These are phyloP conservation scores for Blastobotrys malaysiensis DNA, from an alignment of 1,139 yeast species.

Conservation along the genomic window DNA sequence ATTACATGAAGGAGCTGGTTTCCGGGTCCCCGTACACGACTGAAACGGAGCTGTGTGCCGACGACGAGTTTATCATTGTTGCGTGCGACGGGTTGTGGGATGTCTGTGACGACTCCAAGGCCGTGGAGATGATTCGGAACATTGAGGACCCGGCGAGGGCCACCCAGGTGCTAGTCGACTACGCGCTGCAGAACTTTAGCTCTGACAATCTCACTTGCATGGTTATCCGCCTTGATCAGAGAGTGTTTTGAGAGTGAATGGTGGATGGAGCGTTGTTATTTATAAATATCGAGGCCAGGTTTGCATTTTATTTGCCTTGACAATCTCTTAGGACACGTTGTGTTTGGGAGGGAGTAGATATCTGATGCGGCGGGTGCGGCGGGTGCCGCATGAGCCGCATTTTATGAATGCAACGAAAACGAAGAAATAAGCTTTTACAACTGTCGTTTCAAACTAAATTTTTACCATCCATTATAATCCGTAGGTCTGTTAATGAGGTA, in stretches of 20 bases:
- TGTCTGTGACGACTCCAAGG: conserved; percentile 74
- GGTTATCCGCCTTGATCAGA: conserved; percentile 62
- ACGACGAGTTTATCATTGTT: conserved; percentile 76
- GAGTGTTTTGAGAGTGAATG: conserved; percentile 33
- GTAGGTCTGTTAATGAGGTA: too few species aligned
- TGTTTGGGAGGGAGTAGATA: too few species aligned
- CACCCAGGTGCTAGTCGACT: conserved; percentile 60
- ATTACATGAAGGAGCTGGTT: conserved; percentile 83
- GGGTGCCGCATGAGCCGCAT: neutral
- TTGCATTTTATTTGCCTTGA: too few species aligned
- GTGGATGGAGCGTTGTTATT: neutral
- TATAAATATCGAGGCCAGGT: too few species aligned
- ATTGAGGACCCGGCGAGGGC: conserved; percentile 59
- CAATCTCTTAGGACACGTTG: neutral
- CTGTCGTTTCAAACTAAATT: too few species aligned
- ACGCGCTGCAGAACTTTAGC: conserved; percentile 74
- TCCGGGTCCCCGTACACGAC: conserved; percentile 93
- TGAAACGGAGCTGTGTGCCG: conserved; percentile 64
- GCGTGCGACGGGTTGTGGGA: conserved; percentile 98
- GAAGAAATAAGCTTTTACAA: too few species aligned
- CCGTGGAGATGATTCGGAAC: conserved; percentile 63
- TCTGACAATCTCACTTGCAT: conserved; percentile 92
- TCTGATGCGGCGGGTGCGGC: neutral
- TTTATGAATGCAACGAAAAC: too few species aligned
- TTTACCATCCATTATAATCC: too few species aligned